phyloP scores from a whole-genome alignment of 2,329 filamentous ascomycete genomes.

The Stachybotrys elegans region DNA sequence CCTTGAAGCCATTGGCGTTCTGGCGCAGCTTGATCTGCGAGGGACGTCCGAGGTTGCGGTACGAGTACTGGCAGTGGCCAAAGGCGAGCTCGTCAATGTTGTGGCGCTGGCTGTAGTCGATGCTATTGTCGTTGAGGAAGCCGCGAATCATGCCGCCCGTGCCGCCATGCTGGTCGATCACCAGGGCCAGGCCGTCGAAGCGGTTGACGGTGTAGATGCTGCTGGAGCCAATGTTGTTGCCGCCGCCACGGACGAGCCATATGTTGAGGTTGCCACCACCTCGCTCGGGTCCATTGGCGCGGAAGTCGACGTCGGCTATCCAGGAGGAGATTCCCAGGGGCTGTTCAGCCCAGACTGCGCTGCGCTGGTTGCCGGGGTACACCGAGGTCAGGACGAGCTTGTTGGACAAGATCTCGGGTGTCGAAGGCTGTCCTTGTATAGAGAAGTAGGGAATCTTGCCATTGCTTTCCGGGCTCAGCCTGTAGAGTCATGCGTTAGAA shows the following conservation, averaged over 20 bases:
- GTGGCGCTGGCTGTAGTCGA: slow-evolving; percentile 70
- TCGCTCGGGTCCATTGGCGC: slow-evolving; percentile 78
- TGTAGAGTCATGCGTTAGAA: slow-evolving; percentile 21
- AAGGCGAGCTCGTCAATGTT: slow-evolving; percentile 84
- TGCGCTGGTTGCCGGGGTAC: slow-evolving; percentile 77
- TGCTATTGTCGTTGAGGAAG: slow-evolving; percentile 87
- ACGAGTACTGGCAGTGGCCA: slow-evolving; percentile 84
- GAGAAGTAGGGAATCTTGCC: slow-evolving; percentile 49
- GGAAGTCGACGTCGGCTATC: slow-evolving; percentile 81
- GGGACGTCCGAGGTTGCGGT: slow-evolving; percentile 85
- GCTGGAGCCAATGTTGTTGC: slow-evolving; percentile 58
- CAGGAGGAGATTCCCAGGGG: slow-evolving; percentile 63
- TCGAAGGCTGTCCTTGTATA: slow-evolving; percentile 47
- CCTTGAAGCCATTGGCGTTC: slow-evolving; percentile 60
- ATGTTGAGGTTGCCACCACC: slow-evolving; percentile 87
- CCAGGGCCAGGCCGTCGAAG: slow-evolving; percentile 87
- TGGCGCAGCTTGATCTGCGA: slow-evolving; percentile 73
- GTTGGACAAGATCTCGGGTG: slow-evolving; percentile 72
- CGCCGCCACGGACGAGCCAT: slow-evolving; percentile 76
- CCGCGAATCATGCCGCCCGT: slow-evolving; percentile 76
- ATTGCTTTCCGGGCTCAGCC: slow-evolving; percentile 56
- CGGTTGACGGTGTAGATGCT: slow-evolving; percentile 80
- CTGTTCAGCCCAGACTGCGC: slow-evolving; percentile 73
- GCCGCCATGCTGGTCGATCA: slow-evolving; percentile 79
- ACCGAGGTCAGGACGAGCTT: slow-evolving; percentile 88